A percentile compares a stretch with the other conserved stretches of the same genome.
phyloP scores from a whole-genome alignment of 1,284 basidiomycete genomes.

The Cutaneotrichosporon mucoides region DNA sequence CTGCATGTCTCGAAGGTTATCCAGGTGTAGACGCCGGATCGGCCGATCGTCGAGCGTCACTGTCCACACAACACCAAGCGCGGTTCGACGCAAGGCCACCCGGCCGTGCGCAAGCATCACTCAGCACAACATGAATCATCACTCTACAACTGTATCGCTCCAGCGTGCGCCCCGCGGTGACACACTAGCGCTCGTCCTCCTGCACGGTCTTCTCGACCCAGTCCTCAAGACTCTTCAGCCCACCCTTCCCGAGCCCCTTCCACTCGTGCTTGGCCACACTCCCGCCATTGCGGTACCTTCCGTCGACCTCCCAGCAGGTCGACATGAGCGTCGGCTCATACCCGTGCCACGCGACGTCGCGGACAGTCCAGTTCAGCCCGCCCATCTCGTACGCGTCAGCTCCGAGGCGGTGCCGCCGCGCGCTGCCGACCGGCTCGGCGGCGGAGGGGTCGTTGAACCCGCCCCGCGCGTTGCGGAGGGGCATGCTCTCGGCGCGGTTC shows the following conservation, averaged over 20 bases:
- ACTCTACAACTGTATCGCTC: not conserved
- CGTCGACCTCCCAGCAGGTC: constrained; percentile 73
- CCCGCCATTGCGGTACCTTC: constrained; percentile 56
- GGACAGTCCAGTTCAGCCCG: constrained; percentile 38
- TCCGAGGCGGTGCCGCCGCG: constrained; percentile 53
- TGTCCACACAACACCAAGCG: too few species aligned
- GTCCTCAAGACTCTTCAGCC: constrained; percentile 62
- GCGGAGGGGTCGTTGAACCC: constrained; percentile 44
- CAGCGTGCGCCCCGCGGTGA: not conserved
- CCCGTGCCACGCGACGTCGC: constrained; percentile 65
- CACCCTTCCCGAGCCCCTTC: constrained; percentile 78
- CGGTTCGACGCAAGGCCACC: too few species aligned
- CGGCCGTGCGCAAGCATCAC: too few species aligned
- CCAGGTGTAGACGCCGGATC: too few species aligned
- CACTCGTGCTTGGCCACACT: constrained; percentile 86
- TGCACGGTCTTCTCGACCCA: constrained; percentile 59
- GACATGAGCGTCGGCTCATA: constrained; percentile 82
- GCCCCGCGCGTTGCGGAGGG: constrained; percentile 53
- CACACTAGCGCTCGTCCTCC: constrained; percentile 29
- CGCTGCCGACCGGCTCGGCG: constrained; percentile 18
- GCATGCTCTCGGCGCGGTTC: constrained; percentile 71
- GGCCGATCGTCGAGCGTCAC: too few species aligned
- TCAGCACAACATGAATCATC: not conserved
- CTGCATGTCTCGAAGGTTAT: too few species aligned
- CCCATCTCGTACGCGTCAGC: constrained; percentile 49